A percentile compares a stretch with the other conserved stretches of the same genome.
phyloP scores from a whole-genome alignment of 2,329 filamentous ascomycete species.

The Aspergillus ochraceoroseus region DNA sequence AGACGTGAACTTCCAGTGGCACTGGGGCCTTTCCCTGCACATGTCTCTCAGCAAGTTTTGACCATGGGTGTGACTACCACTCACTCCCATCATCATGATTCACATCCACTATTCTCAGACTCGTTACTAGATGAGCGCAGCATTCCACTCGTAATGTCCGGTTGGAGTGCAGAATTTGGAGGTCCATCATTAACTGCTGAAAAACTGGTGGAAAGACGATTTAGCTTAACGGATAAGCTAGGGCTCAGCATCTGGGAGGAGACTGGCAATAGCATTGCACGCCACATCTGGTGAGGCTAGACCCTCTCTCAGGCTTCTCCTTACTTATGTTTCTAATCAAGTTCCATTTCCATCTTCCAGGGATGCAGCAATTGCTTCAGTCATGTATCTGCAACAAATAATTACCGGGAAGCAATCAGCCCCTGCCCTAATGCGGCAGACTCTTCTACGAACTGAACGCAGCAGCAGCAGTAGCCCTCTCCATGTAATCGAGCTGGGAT shows the following conservation, averaged over 20 bases:
- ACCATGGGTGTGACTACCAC: slow-evolving; percentile 27
- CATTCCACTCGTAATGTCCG: slow-evolving; percentile 51
- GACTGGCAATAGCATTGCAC: slow-evolving; percentile 66
- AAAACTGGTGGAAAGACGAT: slow-evolving; percentile 53
- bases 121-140: slow-evolving; percentile 20
- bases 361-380: slow-evolving; percentile 58
- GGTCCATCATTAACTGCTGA: slow-evolving; percentile 43
- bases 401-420: slow-evolving; percentile 29
- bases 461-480: slow-evolving; percentile 33
- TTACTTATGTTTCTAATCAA: slow-evolving; percentile 14
- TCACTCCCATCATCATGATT: slow-evolving; percentile 8
- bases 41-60: slow-evolving; percentile 25
- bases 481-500: slow-evolving; percentile 60
- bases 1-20: slow-evolving; percentile 33
- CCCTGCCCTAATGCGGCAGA: slow-evolving; percentile 30
- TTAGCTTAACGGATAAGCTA: slow-evolving; percentile 42
- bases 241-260: slow-evolving; percentile 59
- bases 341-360: slow-evolving; percentile 25
- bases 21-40: slow-evolving; percentile 29
- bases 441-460: slow-evolving; percentile 29
- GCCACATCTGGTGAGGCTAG: slow-evolving; percentile 60
- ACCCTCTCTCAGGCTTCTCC: background rate
- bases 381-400: slow-evolving; percentile 49
- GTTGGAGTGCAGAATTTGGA: slow-evolving; percentile 50
- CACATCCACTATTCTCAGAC: slow-evolving; percentile 13